Evolutionary conservation across 805 yeast genomes (phyloP).

Genomic region (Sungouiella blattae): DNA sequence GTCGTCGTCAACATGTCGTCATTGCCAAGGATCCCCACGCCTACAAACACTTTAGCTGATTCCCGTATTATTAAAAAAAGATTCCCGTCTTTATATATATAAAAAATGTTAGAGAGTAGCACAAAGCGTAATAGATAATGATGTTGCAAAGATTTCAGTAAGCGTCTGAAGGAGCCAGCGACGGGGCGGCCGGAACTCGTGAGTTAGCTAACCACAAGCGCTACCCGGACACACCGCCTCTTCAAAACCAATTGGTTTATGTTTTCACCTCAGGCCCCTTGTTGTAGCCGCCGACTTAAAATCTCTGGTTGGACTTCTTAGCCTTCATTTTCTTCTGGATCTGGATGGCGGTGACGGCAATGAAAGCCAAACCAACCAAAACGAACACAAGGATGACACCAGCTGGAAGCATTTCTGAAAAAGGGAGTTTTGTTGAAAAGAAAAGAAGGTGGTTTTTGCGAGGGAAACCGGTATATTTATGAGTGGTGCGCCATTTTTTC

Average conservation of each 20-base stretch:
- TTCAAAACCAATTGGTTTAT: background rate
- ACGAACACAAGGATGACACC: constrained; percentile 72
- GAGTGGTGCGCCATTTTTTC: constrained; percentile 11
- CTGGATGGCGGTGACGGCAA: constrained; percentile 33
- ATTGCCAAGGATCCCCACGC: too few relatives aligned
- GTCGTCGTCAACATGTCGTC: too few relatives aligned
- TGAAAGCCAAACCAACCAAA: constrained; percentile 47
- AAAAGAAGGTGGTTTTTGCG: constrained; percentile 5
- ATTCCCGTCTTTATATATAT: constrained; percentile 19
- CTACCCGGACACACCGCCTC: too few relatives aligned
- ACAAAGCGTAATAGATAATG: constrained; percentile 15
- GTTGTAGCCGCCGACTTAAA: constrained; percentile 5
- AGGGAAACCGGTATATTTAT: constrained; percentile 5
- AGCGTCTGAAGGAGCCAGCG: too few relatives aligned
- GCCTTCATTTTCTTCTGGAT: constrained; percentile 41
- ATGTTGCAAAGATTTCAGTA: constrained; percentile 1
- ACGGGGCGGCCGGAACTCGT: too few relatives aligned
- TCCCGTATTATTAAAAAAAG: constrained; percentile 19
- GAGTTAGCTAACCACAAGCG: too few relatives aligned
- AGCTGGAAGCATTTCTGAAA: constrained; percentile 55
- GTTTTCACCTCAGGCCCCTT: background rate
- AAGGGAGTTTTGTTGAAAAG: constrained; percentile 3
- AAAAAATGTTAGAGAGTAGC: constrained; percentile 5
- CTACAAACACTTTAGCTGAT: too few relatives aligned
- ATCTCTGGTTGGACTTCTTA: constrained; percentile 33